A percentile compares a stretch with the other conserved stretches of the same genome.
Conservation (phyloP, 2,329 filamentous ascomycete species). For the Aspergillaceae sp. region DNA sequence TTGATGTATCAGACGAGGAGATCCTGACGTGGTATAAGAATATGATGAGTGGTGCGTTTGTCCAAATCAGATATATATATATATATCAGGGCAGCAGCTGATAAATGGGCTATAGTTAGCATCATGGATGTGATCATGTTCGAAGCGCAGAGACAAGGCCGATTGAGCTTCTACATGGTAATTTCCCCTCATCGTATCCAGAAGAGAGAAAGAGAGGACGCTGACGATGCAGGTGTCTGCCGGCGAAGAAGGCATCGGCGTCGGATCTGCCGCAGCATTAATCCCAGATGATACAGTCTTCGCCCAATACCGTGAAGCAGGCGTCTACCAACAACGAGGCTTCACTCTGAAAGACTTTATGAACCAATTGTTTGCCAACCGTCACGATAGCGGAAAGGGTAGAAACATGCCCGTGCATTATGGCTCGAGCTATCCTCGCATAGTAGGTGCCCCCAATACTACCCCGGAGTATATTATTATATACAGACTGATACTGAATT, state of each 20-base stretch:
- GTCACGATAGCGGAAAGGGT: conserved; percentile 67
- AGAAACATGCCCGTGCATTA: conserved; percentile 99
- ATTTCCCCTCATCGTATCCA: conserved; percentile 2
- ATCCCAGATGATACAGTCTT: conserved; percentile 83
- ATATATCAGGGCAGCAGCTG: conserved; percentile 2
- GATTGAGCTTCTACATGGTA: conserved; percentile 95
- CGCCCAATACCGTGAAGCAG: conserved; percentile 88
- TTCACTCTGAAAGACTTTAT: conserved; percentile 86
- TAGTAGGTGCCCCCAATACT: conserved; percentile 45
- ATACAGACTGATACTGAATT: too few relatives aligned
- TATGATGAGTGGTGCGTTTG: conserved; percentile 48
- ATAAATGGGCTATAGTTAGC: conserved; percentile 42
- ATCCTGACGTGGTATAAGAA: conserved; percentile 53
- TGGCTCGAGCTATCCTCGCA: conserved; percentile 72
- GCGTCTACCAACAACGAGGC: conserved; percentile 81
- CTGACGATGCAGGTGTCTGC: conserved; percentile 52
- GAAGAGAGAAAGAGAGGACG: conserved; percentile 3
- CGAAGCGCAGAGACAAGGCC: conserved; percentile 90
- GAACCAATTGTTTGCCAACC: conserved; percentile 87
- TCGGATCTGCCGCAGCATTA: conserved; percentile 78
- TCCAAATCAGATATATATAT: not conserved
- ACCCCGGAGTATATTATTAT: too few relatives aligned
- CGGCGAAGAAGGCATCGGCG: conserved; percentile 87
- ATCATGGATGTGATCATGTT: conserved; percentile 99
- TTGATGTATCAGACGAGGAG: conserved; percentile 57